Percentiles rank a stretch among this genome's conserved stretches.
Evolutionary conservation across 1,284 basidiomycete species (phyloP).

Genomic region (Ganoderma resinaceum): DNA sequence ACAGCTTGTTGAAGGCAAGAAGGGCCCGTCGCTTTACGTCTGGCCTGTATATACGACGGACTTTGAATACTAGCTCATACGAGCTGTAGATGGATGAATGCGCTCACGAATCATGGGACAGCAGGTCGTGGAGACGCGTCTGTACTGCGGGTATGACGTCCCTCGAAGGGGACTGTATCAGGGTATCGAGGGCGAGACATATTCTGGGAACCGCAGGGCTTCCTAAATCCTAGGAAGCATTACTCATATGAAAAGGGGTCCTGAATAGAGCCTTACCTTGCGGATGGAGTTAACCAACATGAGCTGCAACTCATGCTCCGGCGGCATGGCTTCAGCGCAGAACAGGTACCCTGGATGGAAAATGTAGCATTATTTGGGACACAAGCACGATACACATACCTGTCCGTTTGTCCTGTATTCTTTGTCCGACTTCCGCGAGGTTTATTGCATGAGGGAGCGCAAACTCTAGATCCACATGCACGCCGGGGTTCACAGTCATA

Average conservation of each 20-base stretch:
- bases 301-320: conserved; percentile 71
- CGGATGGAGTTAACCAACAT: conserved; percentile 85
- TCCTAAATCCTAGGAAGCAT: conserved; percentile 68
- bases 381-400: conserved; percentile 48
- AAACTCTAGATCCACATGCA: conserved; percentile 60
- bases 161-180: conserved; percentile 63
- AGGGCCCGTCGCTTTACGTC: conserved; percentile 68
- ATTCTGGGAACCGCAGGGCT: conserved; percentile 58
- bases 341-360: conserved; percentile 69
- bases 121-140: conserved; percentile 63
- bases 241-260: conserved; percentile 13
- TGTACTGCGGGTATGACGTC: conserved; percentile 78
- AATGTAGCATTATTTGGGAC: conserved; percentile 8
- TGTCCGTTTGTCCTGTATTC: conserved; percentile 69
- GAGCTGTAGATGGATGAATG: conserved; percentile 35
- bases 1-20: conserved; percentile 63
- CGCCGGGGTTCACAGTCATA: conserved; percentile 53
- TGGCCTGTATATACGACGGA: conserved; percentile 46
- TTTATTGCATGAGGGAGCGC: conserved; percentile 76
- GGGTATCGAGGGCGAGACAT: conserved; percentile 73
- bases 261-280: conserved; percentile 54
- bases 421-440: conserved; percentile 70
- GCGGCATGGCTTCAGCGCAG: conserved; percentile 73
- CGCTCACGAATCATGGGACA: conserved; percentile 77
- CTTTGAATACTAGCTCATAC: conserved; percentile 12